phyloP scores from a whole-genome alignment of 768 basidiomycete species.

The Calocybe indica region DNA sequence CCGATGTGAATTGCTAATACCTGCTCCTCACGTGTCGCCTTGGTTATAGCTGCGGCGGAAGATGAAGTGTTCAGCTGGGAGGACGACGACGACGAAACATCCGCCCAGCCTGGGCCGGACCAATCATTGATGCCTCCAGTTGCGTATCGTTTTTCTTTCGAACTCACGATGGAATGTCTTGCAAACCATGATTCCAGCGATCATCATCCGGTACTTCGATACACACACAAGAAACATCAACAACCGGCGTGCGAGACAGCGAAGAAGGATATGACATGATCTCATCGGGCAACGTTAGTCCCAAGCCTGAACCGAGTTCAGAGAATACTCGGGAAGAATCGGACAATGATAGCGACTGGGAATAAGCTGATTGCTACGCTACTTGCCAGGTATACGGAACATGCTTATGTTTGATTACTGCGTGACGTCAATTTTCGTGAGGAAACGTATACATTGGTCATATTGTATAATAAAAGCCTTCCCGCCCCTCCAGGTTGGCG shows the following conservation, averaged over 20 bases:
- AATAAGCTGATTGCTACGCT: conserved; percentile 29
- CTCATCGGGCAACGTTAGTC: conserved; percentile 47
- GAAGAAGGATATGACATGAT: conserved; percentile 69
- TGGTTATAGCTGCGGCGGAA: conserved; percentile 45
- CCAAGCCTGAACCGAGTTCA: conserved; percentile 26
- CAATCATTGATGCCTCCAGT: too few species aligned
- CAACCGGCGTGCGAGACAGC: conserved; percentile 36
- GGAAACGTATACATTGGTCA: too few species aligned
- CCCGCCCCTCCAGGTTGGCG: too few species aligned
- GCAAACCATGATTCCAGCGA: conserved; percentile 4
- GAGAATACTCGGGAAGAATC: conserved; percentile 17
- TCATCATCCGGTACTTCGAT: conserved; percentile 1
- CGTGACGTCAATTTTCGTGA: too few species aligned
- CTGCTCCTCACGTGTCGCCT: neutral
- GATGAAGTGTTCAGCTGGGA: conserved; percentile 95
- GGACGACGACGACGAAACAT: conserved; percentile 78
- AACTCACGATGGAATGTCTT: conserved; percentile 5
- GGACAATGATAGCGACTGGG: conserved; percentile 62
- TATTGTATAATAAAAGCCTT: too few species aligned
- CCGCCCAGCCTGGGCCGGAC: neutral
- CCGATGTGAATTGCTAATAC: neutral
- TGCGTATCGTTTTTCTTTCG: too few species aligned
- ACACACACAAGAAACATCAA: conserved; percentile 4
- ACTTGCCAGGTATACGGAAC: neutral
- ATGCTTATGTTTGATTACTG: too few species aligned